Percentiles rank a stretch among this genome's conserved stretches.
Evolutionary conservation across 2,329 filamentous ascomycete genomes (phyloP).

Genomic region (Neoarthrinium moseri): DNA sequence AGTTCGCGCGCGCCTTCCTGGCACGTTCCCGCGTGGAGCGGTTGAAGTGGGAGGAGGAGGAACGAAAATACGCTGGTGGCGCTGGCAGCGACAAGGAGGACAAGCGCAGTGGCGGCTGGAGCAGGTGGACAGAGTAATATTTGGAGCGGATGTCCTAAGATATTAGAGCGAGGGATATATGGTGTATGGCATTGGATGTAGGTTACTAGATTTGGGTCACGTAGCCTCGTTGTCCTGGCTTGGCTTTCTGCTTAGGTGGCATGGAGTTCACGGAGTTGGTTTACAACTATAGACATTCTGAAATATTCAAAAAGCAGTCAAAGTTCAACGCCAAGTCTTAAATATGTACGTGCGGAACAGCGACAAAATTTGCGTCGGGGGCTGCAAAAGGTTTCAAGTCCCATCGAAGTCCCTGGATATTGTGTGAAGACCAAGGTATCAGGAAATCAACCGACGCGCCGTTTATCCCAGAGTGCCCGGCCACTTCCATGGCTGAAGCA

Average conservation of each 20-base stretch:
- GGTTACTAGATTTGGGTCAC: not conserved
- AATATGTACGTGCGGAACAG: too few species aligned
- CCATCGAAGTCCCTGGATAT: too few species aligned
- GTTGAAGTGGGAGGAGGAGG: constrained; percentile 67
- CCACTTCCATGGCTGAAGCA: too few species aligned
- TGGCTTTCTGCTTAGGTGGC: not conserved
- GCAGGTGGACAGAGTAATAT: constrained; percentile 6
- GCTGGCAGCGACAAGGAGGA: constrained; percentile 49
- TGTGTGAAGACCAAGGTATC: too few species aligned
- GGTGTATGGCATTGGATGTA: constrained; percentile 1
- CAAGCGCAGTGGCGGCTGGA: constrained; percentile 18
- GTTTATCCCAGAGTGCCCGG: too few species aligned
- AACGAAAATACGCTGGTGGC: constrained; percentile 62
- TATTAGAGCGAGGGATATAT: not conserved
- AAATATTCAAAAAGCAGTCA: too few species aligned
- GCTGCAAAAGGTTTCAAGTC: too few species aligned
- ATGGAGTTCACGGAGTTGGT: constrained; percentile 5
- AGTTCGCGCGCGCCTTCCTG: constrained; percentile 67
- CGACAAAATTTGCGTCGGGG: too few species aligned
- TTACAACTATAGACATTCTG: too few species aligned
- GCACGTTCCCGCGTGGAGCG: constrained; percentile 64
- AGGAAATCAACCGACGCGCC: too few species aligned
- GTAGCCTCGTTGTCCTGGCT: too few species aligned
- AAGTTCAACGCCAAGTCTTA: too few species aligned
- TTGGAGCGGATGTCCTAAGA: not conserved